Evolutionary conservation across 768 basidiomycete genomes (phyloP).

Genomic region (Pleurotus pulmonarius): DNA sequence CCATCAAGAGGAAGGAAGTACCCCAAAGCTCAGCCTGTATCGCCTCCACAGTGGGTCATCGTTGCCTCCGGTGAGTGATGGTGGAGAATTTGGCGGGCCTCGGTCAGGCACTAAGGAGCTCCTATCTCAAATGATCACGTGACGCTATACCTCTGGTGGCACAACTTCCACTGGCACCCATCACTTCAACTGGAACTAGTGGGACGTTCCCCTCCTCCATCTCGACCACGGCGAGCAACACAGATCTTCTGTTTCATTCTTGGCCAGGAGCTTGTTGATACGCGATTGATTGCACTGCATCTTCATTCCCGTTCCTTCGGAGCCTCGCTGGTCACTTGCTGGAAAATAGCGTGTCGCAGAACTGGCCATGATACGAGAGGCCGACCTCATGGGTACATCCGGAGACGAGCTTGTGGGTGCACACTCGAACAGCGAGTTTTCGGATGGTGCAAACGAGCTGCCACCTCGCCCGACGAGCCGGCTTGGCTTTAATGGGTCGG

Average conservation of each 20-base stretch:
- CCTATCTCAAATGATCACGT: neutral
- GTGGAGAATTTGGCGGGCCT: no score
- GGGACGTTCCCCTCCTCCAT: neutral
- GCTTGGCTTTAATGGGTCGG: slow-evolving; percentile 36
- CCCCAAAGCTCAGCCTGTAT: no score
- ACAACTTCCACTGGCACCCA: neutral
- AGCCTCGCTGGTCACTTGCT: neutral
- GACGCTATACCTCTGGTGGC: neutral
- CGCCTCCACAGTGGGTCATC: no score
- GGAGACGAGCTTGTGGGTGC: slow-evolving; percentile 14
- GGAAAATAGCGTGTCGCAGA: neutral
- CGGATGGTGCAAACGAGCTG: slow-evolving; percentile 17
- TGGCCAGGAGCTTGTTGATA: neutral
- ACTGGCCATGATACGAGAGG: neutral
- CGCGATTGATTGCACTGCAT: neutral
- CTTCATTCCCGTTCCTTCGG: neutral
- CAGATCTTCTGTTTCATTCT: neutral
- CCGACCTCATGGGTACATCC: slow-evolving; percentile 2
- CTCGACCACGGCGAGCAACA: neutral
- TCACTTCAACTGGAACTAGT: neutral
- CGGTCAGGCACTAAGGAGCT: no score
- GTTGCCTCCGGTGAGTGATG: no score
- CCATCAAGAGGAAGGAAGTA: no score
- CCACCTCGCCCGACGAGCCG: slow-evolving; percentile 47
- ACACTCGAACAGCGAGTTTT: slow-evolving; percentile 11